Evolutionary conservation across 2,329 filamentous ascomycete species (phyloP), one percentile per base, ranked within the genome.

Genomic region (Fusarium bulbicola): DNA sequence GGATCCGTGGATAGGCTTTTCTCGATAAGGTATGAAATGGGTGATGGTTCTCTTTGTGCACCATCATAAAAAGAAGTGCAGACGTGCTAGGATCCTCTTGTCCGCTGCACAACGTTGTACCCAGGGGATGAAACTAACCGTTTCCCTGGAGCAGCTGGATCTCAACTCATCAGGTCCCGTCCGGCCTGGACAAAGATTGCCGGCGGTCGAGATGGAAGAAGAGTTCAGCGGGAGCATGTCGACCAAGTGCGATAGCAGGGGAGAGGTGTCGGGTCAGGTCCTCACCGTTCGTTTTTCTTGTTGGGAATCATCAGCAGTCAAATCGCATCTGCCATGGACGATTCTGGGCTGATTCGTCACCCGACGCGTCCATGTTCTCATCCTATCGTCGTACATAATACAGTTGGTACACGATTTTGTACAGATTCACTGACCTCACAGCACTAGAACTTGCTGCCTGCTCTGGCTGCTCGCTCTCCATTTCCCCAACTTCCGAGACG

Each of bases 291-390:
- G 71, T 59, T 77, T 75, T 66, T 66, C 66, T 66, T 74, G 61
- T 69, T 74, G 68, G 68, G 52, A 70, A 65, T 49, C 28, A 50
- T 64, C 57, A 53, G 59, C 47, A 64, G 65, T 46, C 34, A 52
- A 54, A 59, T 34, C 56, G 62, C 36, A 54, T 70, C 72, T 68
- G 47, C 37, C 59, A 64, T 66, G 62, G 45, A 68, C 59, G 49
- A 68, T 75, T 78, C 76, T 78, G 76, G 76, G 67, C 76, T 78
- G 76, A 78, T 77, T 64, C 69, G 74, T 78, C 76, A 78, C 72
- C 74, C 74, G 67, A 78, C 74, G 61, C 56, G 57, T 67, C 43
- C 66, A 69, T 73, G 73, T 72, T 60, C 71, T 69, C 64, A 66
- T 71, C 59, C 59, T 63, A 58, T 53, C 47, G 73, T 77, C 64